Evolutionary conservation across 805 yeast genomes (phyloP).

Genomic region (Scheffersomyces lignosus): DNA sequence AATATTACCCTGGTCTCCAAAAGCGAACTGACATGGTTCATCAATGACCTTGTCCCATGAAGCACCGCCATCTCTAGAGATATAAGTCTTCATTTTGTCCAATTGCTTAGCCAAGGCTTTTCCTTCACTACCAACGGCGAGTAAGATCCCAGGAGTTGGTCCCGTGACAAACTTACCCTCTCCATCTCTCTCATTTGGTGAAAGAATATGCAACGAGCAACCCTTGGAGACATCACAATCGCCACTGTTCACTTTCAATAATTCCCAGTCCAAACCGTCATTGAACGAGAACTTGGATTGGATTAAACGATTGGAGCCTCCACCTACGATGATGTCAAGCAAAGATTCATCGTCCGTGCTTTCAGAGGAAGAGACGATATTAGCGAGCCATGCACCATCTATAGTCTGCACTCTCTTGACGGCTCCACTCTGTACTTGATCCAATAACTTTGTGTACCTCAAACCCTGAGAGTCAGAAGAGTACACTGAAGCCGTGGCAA

Average conservation of each 20-base stretch:
- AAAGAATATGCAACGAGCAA: slow-evolving; percentile 48
- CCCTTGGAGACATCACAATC: slow-evolving; percentile 43
- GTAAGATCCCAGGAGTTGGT: slow-evolving; percentile 53
- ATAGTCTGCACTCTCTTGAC: slow-evolving; percentile 48
- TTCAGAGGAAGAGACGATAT: slow-evolving; percentile 23
- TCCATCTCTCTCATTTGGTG: slow-evolving; percentile 36
- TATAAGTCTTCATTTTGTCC: slow-evolving; percentile 44
- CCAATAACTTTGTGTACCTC: slow-evolving; percentile 45
- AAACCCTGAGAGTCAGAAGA: slow-evolving; percentile 62
- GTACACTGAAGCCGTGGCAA: slow-evolving; percentile 34
- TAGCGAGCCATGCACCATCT: slow-evolving; percentile 65
- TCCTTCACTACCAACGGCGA: slow-evolving; percentile 36
- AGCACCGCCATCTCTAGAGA: slow-evolving; percentile 78
- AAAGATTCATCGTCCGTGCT: slow-evolving; percentile 16
- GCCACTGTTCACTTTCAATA: slow-evolving; percentile 47
- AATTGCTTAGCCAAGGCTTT: slow-evolving; percentile 14
- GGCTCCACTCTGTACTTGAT: slow-evolving; percentile 42
- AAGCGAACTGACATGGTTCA: slow-evolving; percentile 53
- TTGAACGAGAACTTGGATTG: slow-evolving; percentile 47
- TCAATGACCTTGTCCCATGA: slow-evolving; percentile 62
- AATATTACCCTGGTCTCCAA: slow-evolving; percentile 80
- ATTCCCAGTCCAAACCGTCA: slow-evolving; percentile 55
- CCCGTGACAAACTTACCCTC: slow-evolving; percentile 45
- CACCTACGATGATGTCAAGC: slow-evolving; percentile 25
- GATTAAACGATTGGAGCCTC: slow-evolving; percentile 10